These are phyloP conservation scores for Ceriops tagal DNA, from an alignment of 345 rosid genomes.

Conservation along the genomic window DNA sequence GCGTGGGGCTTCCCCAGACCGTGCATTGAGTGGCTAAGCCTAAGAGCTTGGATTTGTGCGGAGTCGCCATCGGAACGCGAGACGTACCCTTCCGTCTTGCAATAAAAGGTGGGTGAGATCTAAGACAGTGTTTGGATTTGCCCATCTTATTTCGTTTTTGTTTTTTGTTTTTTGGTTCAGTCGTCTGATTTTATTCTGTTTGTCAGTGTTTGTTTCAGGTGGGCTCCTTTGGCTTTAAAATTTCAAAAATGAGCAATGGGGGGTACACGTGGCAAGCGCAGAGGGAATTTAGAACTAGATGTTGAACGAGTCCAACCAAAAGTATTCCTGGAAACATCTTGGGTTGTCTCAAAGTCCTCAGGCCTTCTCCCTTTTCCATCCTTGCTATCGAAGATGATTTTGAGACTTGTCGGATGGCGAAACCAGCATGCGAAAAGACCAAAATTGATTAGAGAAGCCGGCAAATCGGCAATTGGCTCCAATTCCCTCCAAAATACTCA, in stretches of 20 bases:
- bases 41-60: constrained; percentile 60
- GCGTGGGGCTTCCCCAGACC: constrained; percentile 46
- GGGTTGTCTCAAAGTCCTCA: no score
- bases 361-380: no score
- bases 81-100: not conserved
- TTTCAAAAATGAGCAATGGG: no score
- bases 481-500: no score
- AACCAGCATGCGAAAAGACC: no score
- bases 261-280: not conserved
- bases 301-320: not conserved
- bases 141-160: not conserved
- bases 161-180: no score
- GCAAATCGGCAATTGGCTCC: no score
- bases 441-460: no score
- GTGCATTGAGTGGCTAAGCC: constrained; percentile 60
- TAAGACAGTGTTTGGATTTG: not conserved
- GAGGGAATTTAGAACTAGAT: not conserved
- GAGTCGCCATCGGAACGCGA: constrained; percentile 44
- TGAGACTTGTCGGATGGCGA: no score
- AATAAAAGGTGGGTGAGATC: not conserved
- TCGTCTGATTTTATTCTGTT: not conserved
- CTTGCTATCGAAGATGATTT: no score
- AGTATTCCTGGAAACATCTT: not conserved
- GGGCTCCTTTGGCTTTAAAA: not conserved
- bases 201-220: not conserved